Base-by-base conservation (phyloP, 2,329 filamentous ascomycete species). In the Xylariaceae sp. region DNA sequence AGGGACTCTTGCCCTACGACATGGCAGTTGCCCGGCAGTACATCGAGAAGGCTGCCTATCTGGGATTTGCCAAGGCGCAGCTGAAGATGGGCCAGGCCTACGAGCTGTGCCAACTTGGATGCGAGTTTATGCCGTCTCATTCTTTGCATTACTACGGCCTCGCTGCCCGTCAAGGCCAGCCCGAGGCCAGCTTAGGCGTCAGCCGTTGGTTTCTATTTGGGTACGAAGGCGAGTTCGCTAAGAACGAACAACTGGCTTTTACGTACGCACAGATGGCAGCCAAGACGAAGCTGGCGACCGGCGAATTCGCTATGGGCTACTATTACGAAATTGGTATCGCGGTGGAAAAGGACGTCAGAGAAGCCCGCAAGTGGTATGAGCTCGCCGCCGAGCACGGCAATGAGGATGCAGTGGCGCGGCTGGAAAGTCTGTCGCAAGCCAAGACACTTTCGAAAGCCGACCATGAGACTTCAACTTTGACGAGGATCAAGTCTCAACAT, bases 191-290 rank as follows among this genome's bases (percentile, higher is more conserved):
- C 56, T 88, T 99, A 72, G 91, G 92, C 26, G 91, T 99, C 57
- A 97, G 92, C 72, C 94, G 96, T 71, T 99, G 94, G 94, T 99
- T 97, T 68, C 79, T 99, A 26, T 97, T 95, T 66, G 94, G 94
- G 2, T 92, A 94, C 61, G 92, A 97, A 62, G 87, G 87, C 19
- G 80, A 95, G 6, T 96, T 99, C 67, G 83, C 89, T 56, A 97
- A 97, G 78, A 97, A 96, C 65, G 94, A 99, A 71, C 88, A 92
- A 68, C 75, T 97, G 46, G 92, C 94, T 6, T 99, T 89, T 72
- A 87, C 84, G 48, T 97, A 96, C 67, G 94, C 94, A 1, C 84
- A 92, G 63, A 83, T 92, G 61, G 94, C 94, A 10, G 92, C 94
- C 8, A 78, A 83, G 47, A 82, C 85, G 37, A 91, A 91, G 51